Percentiles rank a stretch among this genome's conserved stretches.
Conservation (phyloP, 805 yeast species). For the Saccharomycopsis malanga region DNA sequence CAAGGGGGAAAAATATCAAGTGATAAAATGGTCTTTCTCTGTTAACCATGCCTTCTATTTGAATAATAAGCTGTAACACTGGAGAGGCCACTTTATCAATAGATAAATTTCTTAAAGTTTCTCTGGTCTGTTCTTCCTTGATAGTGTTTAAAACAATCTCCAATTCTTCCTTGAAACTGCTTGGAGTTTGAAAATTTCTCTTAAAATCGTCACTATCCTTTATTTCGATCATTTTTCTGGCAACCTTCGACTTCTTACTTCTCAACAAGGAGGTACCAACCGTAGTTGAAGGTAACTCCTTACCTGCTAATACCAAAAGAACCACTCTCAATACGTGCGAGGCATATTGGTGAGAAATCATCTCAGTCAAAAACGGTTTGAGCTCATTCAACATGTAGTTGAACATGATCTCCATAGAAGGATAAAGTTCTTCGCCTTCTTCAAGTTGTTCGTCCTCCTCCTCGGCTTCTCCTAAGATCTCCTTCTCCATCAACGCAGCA, state of each 20-base stretch:
- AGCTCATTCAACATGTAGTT: conserved; percentile 60
- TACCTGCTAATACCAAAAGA: conserved; percentile 67
- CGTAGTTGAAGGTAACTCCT: conserved; percentile 66
- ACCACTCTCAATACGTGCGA: conserved; percentile 79
- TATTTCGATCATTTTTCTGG: conserved; percentile 88
- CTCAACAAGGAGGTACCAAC: conserved; percentile 65
- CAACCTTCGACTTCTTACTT: conserved; percentile 77
- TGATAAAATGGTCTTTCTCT: conserved; percentile 68
- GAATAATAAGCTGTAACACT: conserved; percentile 68
- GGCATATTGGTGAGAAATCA: conserved; percentile 74
- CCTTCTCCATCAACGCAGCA: conserved; percentile 71
- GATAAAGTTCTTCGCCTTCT: conserved; percentile 34
- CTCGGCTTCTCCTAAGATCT: conserved; percentile 42
- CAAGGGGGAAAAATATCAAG: conserved; percentile 45
- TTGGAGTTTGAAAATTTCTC: conserved; percentile 57
- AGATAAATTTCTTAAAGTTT: conserved; percentile 59
- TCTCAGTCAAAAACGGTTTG: conserved; percentile 46
- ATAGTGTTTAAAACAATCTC: conserved; percentile 33
- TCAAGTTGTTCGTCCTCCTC: conserved; percentile 30
- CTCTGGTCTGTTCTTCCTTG: conserved; percentile 33
- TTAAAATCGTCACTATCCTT: conserved; percentile 68
- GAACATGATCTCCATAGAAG: conserved; percentile 61
- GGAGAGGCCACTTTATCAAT: conserved; percentile 83
- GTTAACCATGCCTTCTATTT: conserved; percentile 75
- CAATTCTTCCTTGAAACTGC: conserved; percentile 56